Evolutionary conservation across 306 rosid genomes (phyloP), one percentile per base, ranked within the genome.

Genomic region (Vigna hirtella): DNA sequence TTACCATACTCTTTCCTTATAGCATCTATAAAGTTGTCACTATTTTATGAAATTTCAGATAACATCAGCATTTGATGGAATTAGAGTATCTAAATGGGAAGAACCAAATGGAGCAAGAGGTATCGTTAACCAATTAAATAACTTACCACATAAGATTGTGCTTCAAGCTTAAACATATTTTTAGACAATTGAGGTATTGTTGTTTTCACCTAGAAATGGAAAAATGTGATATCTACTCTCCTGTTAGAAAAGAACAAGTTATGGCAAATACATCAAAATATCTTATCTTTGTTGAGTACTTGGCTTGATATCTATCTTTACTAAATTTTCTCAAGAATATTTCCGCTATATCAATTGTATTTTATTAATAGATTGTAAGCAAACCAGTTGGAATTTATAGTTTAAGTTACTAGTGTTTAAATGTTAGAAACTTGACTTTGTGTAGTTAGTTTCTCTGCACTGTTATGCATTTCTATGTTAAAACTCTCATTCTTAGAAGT

Each of bases 21-120:
- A 42, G 50, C 58, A 49, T 72, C 55, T 53, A 45, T 83, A 72
- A 89, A 62, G 77, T 65, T 26, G 71, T 77, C 38, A 40, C 47
- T 57, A 55, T 73, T 74, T 63, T 74, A 15, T 74, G 40, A 77
- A 77, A 79, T 81, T 84, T 77, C 89, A 95, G 98, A 90, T 77
- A 81, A 92, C 97, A 12, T 88, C 97, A 12, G 95, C 96, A 61
- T 95, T 95, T 86, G 98, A 92, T 86, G 98, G 97, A 75, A 84
- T 61, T 70, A 83, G 30, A 48, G 16, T 15, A 69, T 89, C 91
- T 40, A 95, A 92, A 90, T 95, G 98, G 98, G 98, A 92, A 87
- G 98, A 92, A 75, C 97, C 98, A 77, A 86, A 83, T 65, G 98
- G 98, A 73, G 98, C 95, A 62, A 81, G 77, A 90, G 98, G 98